These are phyloP conservation scores for Ogataea kodamae DNA, from an alignment of 805 yeast species.

Conservation along the genomic window DNA sequence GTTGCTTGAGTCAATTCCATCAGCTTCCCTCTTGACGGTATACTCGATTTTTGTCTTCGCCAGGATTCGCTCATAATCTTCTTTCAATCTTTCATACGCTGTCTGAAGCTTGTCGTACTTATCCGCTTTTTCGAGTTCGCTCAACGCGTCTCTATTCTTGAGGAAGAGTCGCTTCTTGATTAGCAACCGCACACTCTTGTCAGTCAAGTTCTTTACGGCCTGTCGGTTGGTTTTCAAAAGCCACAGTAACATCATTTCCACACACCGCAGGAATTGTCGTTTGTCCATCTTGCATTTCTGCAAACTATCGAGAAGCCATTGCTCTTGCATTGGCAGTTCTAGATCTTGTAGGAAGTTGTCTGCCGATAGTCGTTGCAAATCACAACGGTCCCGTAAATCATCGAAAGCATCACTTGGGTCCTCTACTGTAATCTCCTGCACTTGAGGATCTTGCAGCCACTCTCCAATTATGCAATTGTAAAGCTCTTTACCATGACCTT, in stretches of 20 bases:
- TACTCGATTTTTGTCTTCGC: constrained; percentile 23
- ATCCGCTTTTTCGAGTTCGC: constrained; percentile 60
- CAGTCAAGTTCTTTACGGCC: constrained; percentile 24
- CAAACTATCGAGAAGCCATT: constrained; percentile 42
- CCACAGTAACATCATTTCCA: constrained; percentile 69
- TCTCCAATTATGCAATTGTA: constrained; percentile 52
- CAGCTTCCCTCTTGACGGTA: constrained; percentile 12
- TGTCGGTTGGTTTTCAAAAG: constrained; percentile 28
- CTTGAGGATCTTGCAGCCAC: constrained; percentile 52
- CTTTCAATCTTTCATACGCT: constrained; percentile 65
- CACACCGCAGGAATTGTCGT: constrained; percentile 71
- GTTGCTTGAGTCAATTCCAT: constrained; percentile 4
- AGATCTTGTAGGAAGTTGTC: constrained; percentile 33
- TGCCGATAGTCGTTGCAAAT: constrained; percentile 48
- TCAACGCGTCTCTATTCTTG: constrained; percentile 77
- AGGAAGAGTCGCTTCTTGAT: constrained; percentile 74
- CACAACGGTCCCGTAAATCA: constrained; percentile 81
- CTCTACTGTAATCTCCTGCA: constrained; percentile 80
- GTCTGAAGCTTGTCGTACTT: constrained; percentile 68
- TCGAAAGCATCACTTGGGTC: constrained; percentile 94
- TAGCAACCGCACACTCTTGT: constrained; percentile 46
- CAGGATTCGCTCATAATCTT: constrained; percentile 65
- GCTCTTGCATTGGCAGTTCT: constrained; percentile 23
- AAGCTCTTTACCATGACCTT: constrained; percentile 65
- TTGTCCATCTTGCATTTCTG: constrained; percentile 56